Conservation (phyloP, 129 eudicot genomes). For the Centrapalus pauciflorus region DNA sequence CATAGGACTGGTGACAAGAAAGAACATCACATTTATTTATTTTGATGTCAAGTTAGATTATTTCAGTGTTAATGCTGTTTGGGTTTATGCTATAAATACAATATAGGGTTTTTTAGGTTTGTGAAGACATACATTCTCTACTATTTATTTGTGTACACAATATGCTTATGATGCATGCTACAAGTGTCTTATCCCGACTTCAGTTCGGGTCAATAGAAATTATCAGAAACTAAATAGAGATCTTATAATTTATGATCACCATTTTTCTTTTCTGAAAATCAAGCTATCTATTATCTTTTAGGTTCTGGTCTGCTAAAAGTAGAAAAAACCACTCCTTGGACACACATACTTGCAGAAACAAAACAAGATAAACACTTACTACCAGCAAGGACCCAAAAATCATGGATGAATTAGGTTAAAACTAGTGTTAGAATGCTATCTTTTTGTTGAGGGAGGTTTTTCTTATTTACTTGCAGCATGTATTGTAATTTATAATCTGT, state of each 20-base stretch:
- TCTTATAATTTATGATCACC: not conserved
- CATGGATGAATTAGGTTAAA: not conserved
- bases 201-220: not conserved
- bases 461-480: not conserved
- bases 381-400: not conserved
- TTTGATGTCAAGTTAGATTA: not conserved
- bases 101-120: not conserved
- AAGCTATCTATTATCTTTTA: not conserved
- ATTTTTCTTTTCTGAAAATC: not conserved
- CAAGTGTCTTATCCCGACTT: not conserved
- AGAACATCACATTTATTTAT: not conserved
- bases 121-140: too few species aligned
- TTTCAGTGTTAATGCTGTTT: not conserved
- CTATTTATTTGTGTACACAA: too few species aligned
- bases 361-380: not conserved
- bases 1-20: not conserved
- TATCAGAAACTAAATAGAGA: not conserved
- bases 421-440: too few species aligned
- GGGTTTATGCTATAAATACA: not conserved
- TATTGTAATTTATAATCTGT: not conserved
- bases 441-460: not conserved
- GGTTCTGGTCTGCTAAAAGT: not conserved
- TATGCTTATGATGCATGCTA: not conserved
- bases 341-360: not conserved
- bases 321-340: not conserved